Evolutionary conservation across 345 rosid species (phyloP).

Genomic region (Brassica juncea): DNA sequence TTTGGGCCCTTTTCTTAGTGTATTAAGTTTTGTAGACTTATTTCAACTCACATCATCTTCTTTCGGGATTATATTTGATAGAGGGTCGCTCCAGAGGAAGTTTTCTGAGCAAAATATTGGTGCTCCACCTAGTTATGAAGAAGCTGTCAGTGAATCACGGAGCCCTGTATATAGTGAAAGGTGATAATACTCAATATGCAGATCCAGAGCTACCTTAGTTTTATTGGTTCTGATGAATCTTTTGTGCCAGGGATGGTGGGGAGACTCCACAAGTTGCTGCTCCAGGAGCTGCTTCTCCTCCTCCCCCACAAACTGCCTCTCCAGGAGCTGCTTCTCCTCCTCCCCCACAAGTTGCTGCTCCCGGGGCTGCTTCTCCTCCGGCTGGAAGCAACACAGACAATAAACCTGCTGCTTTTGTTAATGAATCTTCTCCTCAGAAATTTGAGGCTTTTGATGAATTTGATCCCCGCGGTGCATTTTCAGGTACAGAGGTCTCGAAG

Average conservation of each 20-base stretch:
- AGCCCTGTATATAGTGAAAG: constrained; percentile 79
- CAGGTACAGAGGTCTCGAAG: constrained; percentile 51
- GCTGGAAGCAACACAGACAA: constrained; percentile 42
- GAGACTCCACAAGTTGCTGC: constrained; percentile 53
- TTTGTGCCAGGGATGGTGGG: constrained; percentile 38
- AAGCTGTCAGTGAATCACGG: constrained; percentile 60
- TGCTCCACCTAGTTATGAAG: constrained; percentile 94
- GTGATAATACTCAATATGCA: constrained; percentile 42
- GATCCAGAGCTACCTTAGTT: constrained; percentile 17
- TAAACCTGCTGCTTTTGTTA: constrained; percentile 27
- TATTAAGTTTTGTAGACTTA: not conserved
- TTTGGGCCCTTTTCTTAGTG: constrained; percentile 1
- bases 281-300: constrained; percentile 47
- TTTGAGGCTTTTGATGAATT: constrained; percentile 71
- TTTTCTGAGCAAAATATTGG: constrained; percentile 82
- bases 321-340: not conserved
- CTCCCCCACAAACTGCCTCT: constrained; percentile 38
- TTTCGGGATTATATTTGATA: constrained; percentile 24
- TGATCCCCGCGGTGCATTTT: constrained; percentile 77
- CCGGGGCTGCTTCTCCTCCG: constrained; percentile 54
- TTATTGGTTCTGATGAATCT: constrained; percentile 24
- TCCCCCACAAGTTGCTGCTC: constrained; percentile 39
- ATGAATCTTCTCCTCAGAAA: constrained; percentile 38
- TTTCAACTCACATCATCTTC: constrained; percentile 7
- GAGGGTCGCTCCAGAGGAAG: constrained; percentile 67